Percentiles rank a stretch among this genome's conserved stretches.
These are phyloP conservation scores for Sarocladium brachiariae DNA, from an alignment of 2,329 filamentous ascomycete genomes.

Conservation along the genomic window DNA sequence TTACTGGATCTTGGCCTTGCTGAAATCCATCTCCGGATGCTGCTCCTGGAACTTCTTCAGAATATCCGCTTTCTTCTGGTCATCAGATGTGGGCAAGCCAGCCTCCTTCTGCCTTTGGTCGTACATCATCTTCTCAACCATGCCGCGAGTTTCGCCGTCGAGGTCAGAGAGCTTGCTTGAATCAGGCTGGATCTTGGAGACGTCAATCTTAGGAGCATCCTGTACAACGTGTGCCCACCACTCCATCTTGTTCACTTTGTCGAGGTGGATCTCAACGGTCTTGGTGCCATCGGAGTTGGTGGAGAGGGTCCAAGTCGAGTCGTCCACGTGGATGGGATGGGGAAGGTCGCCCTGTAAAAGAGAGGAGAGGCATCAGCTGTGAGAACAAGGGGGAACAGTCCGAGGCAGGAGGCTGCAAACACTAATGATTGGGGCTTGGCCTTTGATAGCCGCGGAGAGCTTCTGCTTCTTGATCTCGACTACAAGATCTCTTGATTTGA, in stretches of 20 bases:
- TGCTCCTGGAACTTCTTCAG: conserved; percentile 87
- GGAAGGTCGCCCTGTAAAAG: conserved; percentile 71
- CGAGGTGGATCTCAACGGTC: conserved; percentile 73
- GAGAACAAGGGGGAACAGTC: not conserved
- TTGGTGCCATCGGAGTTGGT: conserved; percentile 62
- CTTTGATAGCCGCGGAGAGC: conserved; percentile 78
- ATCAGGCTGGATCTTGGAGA: conserved; percentile 90
- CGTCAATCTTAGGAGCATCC: conserved; percentile 83
- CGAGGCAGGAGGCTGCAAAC: conserved; percentile 39
- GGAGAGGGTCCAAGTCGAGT: conserved; percentile 90
- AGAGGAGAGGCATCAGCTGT: not conserved
- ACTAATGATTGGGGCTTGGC: conserved; percentile 75
- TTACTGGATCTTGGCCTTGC: conserved; percentile 59
- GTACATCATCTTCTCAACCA: conserved; percentile 99
- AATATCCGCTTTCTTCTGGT: conserved; percentile 91
- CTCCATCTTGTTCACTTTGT: conserved; percentile 95
- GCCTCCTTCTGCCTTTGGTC: conserved; percentile 96
- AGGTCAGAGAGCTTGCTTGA: conserved; percentile 86
- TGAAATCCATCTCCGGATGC: conserved; percentile 66
- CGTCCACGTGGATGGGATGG: conserved; percentile 71
- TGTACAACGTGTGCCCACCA: conserved; percentile 97
- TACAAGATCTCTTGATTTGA: conserved; percentile 77
- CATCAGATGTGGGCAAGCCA: conserved; percentile 83
- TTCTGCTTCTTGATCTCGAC: conserved; percentile 75
- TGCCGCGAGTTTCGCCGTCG: conserved; percentile 86